Evolutionary conservation across 257 asterid genomes (phyloP).

Genomic region (Solanum clarkiae): DNA sequence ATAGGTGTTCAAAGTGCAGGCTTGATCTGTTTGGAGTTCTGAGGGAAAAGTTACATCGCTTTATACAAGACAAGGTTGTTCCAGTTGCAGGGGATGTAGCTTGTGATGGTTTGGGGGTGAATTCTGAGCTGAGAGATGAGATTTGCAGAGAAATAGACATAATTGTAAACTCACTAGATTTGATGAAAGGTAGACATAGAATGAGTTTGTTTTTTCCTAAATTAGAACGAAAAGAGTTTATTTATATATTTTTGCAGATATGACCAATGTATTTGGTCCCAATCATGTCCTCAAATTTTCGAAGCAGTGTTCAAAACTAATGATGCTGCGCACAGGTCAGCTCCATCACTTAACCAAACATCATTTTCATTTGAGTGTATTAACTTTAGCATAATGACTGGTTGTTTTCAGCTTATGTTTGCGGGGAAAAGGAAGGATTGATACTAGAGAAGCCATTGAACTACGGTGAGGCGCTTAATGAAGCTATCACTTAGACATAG

Average conservation of each 20-base stretch:
- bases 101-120: not conserved
- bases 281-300: conserved; percentile 2
- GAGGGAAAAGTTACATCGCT: conserved; percentile 1
- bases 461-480: conserved; percentile 29
- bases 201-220: not conserved
- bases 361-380: not conserved
- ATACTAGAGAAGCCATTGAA: conserved; percentile 26
- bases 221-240: not conserved
- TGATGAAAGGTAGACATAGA: conserved; percentile 10
- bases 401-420: conserved; percentile 9
- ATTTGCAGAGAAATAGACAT: conserved; percentile 33
- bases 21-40: conserved; percentile 27
- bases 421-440: conserved; percentile 16
- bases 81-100: not conserved
- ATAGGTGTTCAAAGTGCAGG: conserved; percentile 1
- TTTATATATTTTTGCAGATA: not conserved
- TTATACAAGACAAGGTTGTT: not conserved
- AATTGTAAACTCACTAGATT: conserved; percentile 47
- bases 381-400: not conserved
- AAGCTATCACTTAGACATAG: conserved; percentile 21
- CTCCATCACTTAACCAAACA: not conserved
- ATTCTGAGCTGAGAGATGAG: not conserved
- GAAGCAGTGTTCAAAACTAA: not conserved
- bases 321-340: conserved; percentile 10
- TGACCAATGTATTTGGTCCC: conserved; percentile 3